These are phyloP conservation scores for Kwoniella dendrophila DNA, from an alignment of 768 basidiomycete genomes.

Conservation along the genomic window DNA sequence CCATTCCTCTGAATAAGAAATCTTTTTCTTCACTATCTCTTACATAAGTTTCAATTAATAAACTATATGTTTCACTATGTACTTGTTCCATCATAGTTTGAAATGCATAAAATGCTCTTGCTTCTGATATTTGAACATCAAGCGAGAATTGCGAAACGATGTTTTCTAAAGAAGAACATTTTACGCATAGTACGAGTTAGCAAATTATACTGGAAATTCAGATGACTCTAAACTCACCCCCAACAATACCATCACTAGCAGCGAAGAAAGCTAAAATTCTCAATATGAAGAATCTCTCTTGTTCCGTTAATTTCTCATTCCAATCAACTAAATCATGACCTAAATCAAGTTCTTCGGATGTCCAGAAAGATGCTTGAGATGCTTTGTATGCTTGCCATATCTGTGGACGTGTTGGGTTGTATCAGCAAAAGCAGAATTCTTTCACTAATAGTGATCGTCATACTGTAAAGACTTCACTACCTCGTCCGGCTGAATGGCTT, in stretches of 20 bases:
- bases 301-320: constrained; percentile 56
- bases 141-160: constrained; percentile 54
- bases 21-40: constrained; percentile 53
- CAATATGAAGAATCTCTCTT: constrained; percentile 55
- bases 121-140: constrained; percentile 56
- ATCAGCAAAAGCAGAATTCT: constrained; percentile 1
- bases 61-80: constrained; percentile 56
- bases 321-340: constrained; percentile 56
- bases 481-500: background rate
- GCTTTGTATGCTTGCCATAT: constrained; percentile 57
- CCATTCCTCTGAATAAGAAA: constrained; percentile 54
- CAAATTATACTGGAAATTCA: constrained; percentile 68
- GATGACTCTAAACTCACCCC: constrained; percentile 28
- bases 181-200: constrained; percentile 7
- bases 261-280: constrained; percentile 82
- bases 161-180: constrained; percentile 40
- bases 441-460: no score
- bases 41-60: constrained; percentile 56
- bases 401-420: constrained; percentile 18
- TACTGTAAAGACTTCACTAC: background rate
- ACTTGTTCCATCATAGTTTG: constrained; percentile 57
- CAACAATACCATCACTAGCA: constrained; percentile 63
- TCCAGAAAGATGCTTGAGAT: constrained; percentile 55
- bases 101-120: constrained; percentile 55
- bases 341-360: constrained; percentile 56